Base-by-base conservation (phyloP, 768 basidiomycete species). In the Boletus subcaerulescens region DNA sequence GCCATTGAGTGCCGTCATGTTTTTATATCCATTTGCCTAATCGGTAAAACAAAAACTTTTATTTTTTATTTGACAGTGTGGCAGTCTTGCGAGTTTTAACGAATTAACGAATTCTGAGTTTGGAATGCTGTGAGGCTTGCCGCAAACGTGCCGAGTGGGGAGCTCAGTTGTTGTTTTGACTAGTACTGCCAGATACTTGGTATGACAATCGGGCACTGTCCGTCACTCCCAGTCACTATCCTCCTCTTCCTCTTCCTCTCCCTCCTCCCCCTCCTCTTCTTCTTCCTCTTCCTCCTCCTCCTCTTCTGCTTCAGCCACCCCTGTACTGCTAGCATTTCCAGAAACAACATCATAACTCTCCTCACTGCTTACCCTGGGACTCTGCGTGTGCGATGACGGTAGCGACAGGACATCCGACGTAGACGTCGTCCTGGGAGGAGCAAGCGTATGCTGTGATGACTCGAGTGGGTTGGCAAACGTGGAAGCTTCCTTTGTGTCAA, bases 301-400 rank as follows among this genome's bases (percentile, higher is more conserved):
- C 0, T 74, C 74, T 5, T 71, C 73, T 11, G 69, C 69, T 53
- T 72, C 75, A 24, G 29, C 44, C 29, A 36, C 60, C 15, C 59
- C 77, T 29, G 69, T 72, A 26, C 74, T 76, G 53, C 81, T 80
- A 4, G 70, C 77, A 62, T 78, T 80, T 24, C 76, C 77, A 35
- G 81, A 79, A 26, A 89, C 80, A 7, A 87, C 75, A 65, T 88
- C 87, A 65, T 83, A 89, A 56, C 86, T 84, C 14, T 77, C 85
- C 50, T 86, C 85, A 56, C 84, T 85, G 60, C 80, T 81, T 48
- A 78, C 79, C 40, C 84, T 76, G 9, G 81, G 80, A 59, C 75
- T 75, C 18, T 69, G 66, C 8, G 70, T 59, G 35, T 70, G 69
- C 17, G 74, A 74, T 10, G 71, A 68, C 11, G 73, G 68, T 12